Evolutionary conservation across 163 green algal species (phyloP), one percentile per base, ranked within the genome.

Genomic region (Chlamydomonas reinhardtii): DNA sequence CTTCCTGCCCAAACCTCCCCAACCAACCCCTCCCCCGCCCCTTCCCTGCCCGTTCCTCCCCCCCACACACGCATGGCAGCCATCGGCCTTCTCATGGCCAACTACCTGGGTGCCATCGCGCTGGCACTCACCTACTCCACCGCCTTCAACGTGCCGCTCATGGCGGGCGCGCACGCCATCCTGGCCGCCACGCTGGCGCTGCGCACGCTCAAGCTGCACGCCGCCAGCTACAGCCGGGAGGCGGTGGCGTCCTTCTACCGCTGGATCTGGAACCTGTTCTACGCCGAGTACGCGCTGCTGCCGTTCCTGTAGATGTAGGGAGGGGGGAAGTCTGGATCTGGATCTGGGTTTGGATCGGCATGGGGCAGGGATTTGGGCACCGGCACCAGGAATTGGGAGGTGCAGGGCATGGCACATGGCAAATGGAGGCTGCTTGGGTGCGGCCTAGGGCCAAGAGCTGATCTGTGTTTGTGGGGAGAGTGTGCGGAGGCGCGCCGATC

Each of bases 201-300:
- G 34, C 88, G 95, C 73, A 95, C 91, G 0, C 37, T 88, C 2
- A 91, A 93, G 89, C 89, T 99, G 48, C 92, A 98, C 37, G 69
- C 39, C 39, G 27, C 27, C 34, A 52, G 69, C 37, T 96, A 94
- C 87, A 93, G 75, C 4, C 87, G 93, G 73, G 88, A 91, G 43
- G 92, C 87, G 24, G 93, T 97, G 32, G 74, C 89, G 54, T 73
- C 73, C 35, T 98, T 94, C 86, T 98, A 98, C 91, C 88, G 89
- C n/a, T 96, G 94, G 92, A 97, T 98, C 73, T 99, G 97, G 97
- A 98, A 97, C 78, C 91, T 99, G 27, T 99, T 99, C 85, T 99
- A 99, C 86, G 88, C 91, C 24, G 97, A 99, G 89, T 99, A 86
- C 48, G 80, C 70, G n/a, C 35, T 86, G 80, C 69, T 86, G 80